Percentiles rank a stretch among this genome's conserved stretches.
phyloP scores from a whole-genome alignment of 257 asterid species.

The Nicotiana tomentosiformis region DNA sequence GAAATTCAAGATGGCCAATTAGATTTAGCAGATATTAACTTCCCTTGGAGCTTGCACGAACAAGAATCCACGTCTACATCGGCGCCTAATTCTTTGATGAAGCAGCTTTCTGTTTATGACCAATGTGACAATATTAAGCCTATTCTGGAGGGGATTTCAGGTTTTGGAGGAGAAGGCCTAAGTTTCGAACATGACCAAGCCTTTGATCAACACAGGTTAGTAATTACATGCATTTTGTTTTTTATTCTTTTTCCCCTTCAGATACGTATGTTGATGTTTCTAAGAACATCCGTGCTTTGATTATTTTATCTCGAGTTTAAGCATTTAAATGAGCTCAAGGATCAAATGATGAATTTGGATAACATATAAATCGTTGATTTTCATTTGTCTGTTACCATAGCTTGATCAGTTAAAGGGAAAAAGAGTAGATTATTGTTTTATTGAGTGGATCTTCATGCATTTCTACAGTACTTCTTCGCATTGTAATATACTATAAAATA shows the following conservation, averaged over 20 bases:
- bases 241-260: no score
- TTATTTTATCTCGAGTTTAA: not conserved
- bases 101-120: not conserved
- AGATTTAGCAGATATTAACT: not conserved
- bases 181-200: constrained; percentile 9
- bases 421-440: not conserved
- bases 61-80: not conserved
- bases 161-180: not conserved
- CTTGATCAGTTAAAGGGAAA: not conserved
- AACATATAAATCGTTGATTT: not conserved
- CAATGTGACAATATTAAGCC: constrained; percentile 5
- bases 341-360: not conserved
- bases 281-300: not conserved
- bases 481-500: not conserved
- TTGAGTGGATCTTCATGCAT: not conserved
- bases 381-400: not conserved
- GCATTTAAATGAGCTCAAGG: not conserved
- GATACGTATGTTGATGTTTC: no score
- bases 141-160: constrained; percentile 5
- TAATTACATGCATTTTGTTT: not conserved
- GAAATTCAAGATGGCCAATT: constrained; percentile 1
- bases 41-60: constrained; percentile 13
- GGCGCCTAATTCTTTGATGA: not conserved
- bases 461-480: not conserved
- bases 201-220: constrained; percentile 12